These are phyloP conservation scores for Hemisphaericaspora nanyangensis DNA, from an alignment of 805 yeast genomes.

Conservation along the genomic window DNA sequence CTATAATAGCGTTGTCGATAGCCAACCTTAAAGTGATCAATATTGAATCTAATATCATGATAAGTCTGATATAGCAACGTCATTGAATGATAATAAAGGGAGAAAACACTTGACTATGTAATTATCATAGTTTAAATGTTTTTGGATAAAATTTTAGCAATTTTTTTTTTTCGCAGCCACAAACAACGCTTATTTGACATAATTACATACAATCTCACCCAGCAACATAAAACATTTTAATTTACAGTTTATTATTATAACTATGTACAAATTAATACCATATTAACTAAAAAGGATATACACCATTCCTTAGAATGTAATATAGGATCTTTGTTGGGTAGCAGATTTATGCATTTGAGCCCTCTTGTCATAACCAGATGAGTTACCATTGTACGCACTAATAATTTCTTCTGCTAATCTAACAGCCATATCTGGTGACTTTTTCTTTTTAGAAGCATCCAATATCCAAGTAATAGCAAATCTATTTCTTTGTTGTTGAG, in stretches of 20 bases:
- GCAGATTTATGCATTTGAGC: slow-evolving; percentile 82
- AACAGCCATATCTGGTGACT: slow-evolving; percentile 77
- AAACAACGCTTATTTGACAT: not conserved
- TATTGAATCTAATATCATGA: slow-evolving; percentile 28
- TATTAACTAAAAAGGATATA: not conserved
- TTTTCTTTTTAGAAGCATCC: slow-evolving; percentile 77
- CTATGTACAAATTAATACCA: not conserved
- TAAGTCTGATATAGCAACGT: slow-evolving; percentile 2
- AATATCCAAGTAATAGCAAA: slow-evolving; percentile 88
- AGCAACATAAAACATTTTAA: not conserved
- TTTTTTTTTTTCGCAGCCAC: not conserved
- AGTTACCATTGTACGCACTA: slow-evolving; percentile 70
- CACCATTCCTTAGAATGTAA: slow-evolving; percentile 31
- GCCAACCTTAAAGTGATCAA: slow-evolving; percentile 30
- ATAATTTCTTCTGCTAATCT: slow-evolving; percentile 88
- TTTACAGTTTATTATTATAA: not conserved
- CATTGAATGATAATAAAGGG: not conserved
- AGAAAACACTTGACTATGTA: too few relatives aligned
- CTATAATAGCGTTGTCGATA: slow-evolving; percentile 37
- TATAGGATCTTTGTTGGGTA: slow-evolving; percentile 81
- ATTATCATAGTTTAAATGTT: too few relatives aligned
- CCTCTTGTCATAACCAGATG: slow-evolving; percentile 81
- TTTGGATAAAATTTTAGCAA: not conserved
- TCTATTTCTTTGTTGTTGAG: slow-evolving; percentile 77
- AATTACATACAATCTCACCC: not conserved